Conservation (phyloP, 164 flowering plant species). For the Sedum album region DNA sequence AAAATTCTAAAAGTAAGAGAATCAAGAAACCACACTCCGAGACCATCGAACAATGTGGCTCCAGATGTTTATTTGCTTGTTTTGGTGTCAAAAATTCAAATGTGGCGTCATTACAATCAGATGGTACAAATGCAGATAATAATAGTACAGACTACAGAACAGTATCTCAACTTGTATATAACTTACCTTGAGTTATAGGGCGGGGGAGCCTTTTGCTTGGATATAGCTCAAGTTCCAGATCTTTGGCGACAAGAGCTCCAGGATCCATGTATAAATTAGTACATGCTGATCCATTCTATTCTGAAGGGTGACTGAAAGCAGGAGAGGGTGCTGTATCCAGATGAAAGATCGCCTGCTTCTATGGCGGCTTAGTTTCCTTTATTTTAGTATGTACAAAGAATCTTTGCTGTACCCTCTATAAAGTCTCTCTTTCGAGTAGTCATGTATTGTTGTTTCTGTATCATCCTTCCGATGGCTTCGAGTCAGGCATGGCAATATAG, state of each 20-base stretch:
- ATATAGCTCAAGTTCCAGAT: not conserved
- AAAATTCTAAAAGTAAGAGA: no score
- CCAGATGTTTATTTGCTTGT: no score
- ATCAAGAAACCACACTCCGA: no score
- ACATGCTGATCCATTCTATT: not conserved
- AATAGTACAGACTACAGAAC: not conserved
- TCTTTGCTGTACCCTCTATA: not conserved
- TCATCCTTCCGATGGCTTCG: not conserved
- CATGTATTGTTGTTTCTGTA: not conserved
- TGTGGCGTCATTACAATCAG: no score
- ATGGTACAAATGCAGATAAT: not conserved
- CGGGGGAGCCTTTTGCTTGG: not conserved
- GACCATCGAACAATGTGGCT: no score
- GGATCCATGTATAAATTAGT: not conserved
- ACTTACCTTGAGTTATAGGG: not conserved
- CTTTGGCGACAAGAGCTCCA: not conserved
- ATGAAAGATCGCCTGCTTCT: not conserved
- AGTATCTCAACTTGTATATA: not conserved
- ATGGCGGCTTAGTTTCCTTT: not conserved
- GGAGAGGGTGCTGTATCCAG: not conserved
- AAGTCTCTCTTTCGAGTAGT: not conserved
- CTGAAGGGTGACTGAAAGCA: not conserved
- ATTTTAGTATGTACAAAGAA: not conserved
- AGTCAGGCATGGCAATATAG: not conserved
- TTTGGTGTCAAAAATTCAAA: no score